Percentiles rank a stretch among this genome's conserved stretches.
These are phyloP conservation scores for Cladophialophora carrionii DNA, from an alignment of 2,329 filamentous ascomycete species.

Conservation along the genomic window DNA sequence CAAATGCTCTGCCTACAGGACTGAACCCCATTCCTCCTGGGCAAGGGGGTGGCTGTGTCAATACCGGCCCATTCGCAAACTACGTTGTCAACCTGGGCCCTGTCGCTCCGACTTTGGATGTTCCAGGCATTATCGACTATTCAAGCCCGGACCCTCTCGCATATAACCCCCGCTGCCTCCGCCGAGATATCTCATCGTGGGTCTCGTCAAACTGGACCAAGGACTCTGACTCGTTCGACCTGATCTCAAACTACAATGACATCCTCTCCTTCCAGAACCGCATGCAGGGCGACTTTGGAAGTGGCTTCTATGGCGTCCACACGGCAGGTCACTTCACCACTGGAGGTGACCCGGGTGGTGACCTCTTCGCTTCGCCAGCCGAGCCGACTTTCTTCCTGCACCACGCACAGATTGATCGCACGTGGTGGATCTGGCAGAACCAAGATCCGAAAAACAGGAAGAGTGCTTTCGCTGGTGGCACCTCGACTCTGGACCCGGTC, in stretches of 20 bases:
- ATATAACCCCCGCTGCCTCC: conserved; percentile 34
- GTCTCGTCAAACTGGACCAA: conserved; percentile 34
- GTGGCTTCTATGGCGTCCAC: conserved; percentile 33
- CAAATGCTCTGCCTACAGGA: conserved; percentile 21
- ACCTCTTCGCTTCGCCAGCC: conserved; percentile 31
- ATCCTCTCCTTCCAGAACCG: conserved; percentile 31
- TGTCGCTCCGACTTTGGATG: conserved; percentile 29
- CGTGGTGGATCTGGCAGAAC: conserved; percentile 35
- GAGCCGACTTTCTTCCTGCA: conserved; percentile 35
- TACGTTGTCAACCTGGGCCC: conserved; percentile 43
- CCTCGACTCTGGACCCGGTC: conserved; percentile 28
- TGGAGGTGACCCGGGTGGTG: conserved; percentile 34
- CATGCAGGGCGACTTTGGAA: conserved; percentile 31
- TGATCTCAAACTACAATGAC: conserved; percentile 29
- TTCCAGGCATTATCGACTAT: conserved; percentile 30
- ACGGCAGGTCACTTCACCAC: conserved; percentile 35
- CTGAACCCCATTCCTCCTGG: conserved; percentile 34
- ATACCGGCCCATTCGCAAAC: conserved; percentile 42
- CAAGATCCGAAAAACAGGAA: conserved; percentile 29
- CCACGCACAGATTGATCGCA: conserved; percentile 33
- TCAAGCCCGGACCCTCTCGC: conserved; percentile 31
- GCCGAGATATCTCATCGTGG: conserved; percentile 35
- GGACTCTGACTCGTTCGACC: conserved; percentile 31
- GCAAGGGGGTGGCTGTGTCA: conserved; percentile 37
- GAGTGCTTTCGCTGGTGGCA: conserved; percentile 28